Conservation (phyloP, 1,284 basidiomycete species). For the Marasmius oreades region DNA sequence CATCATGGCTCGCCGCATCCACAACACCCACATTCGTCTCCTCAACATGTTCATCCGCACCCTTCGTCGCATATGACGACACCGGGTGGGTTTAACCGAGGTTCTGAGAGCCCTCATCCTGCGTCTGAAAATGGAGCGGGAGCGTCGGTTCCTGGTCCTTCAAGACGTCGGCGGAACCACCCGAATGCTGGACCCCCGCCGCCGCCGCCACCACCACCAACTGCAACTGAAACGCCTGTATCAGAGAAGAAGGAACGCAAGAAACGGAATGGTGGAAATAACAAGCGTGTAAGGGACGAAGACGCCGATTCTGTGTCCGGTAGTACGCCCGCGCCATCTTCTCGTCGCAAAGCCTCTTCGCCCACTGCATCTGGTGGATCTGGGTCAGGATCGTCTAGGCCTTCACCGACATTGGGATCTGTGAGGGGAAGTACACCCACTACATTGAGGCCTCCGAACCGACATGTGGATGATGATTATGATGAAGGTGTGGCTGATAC, state of each 20-base stretch:
- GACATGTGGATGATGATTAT: conserved; percentile 78
- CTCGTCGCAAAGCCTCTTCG: conserved; percentile 18
- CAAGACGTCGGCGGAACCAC: conserved; percentile 18
- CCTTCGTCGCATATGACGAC: conserved; percentile 23
- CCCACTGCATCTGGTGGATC: conserved; percentile 46
- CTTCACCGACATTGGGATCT: conserved; percentile 49
- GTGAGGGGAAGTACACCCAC: conserved; percentile 30
- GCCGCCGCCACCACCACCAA: too few species aligned
- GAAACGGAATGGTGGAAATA: conserved; percentile 22
- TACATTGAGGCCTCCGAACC: conserved; percentile 47
- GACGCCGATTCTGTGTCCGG: conserved; percentile 29
- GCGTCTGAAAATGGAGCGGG: conserved; percentile 24
- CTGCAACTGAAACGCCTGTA: too few species aligned
- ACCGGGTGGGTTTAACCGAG: conserved; percentile 23
- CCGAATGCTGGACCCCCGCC: too few species aligned
- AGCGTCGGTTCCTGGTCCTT: conserved; percentile 17
- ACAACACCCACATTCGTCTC: background rate
- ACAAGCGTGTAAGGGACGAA: conserved; percentile 11
- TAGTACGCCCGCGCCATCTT: conserved; percentile 53
- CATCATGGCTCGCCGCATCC: background rate
- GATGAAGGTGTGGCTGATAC: conserved; percentile 75
- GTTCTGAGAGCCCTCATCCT: conserved; percentile 38
- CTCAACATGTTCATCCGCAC: conserved; percentile 16
- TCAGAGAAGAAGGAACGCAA: conserved; percentile 34
- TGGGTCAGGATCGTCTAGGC: conserved; percentile 53